Conservation (phyloP, 2,329 filamentous ascomycete species). For the Coniochaeta ligniaria region DNA sequence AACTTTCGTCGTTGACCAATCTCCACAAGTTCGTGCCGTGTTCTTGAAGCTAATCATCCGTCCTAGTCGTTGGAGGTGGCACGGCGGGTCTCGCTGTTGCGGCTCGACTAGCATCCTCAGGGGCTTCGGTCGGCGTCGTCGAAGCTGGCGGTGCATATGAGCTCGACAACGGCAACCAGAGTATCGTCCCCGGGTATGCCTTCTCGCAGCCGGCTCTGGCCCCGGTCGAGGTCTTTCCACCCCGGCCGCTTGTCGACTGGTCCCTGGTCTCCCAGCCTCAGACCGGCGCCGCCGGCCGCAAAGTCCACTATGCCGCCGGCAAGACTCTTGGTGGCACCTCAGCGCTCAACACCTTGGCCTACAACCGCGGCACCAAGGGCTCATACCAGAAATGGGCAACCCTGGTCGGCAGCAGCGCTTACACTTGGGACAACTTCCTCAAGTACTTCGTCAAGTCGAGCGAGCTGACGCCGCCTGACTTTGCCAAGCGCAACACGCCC, state of each 20-base stretch:
- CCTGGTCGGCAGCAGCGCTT: constrained; percentile 19
- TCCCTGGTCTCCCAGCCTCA: constrained; percentile 17
- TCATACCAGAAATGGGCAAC: constrained; percentile 22
- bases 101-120: constrained; percentile 9
- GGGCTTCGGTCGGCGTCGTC: constrained; percentile 26
- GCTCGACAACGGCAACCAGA: constrained; percentile 9
- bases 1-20: background rate
- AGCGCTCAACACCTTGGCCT: constrained; percentile 20
- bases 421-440: constrained; percentile 16
- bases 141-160: constrained; percentile 30
- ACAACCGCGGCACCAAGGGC: constrained; percentile 17
- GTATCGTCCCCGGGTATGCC: constrained; percentile 2
- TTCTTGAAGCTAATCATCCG: background rate
- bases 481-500: constrained; percentile 5
- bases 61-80: constrained; percentile 26
- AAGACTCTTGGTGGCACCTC: constrained; percentile 25
- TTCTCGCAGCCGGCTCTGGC: constrained; percentile 8
- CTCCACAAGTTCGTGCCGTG: too few relatives aligned
- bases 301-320: constrained; percentile 27
- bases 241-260: constrained; percentile 19
- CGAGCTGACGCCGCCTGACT: constrained; percentile 21
- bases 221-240: constrained; percentile 3
- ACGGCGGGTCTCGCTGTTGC: constrained; percentile 28
- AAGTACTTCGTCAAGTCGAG: constrained; percentile 21
- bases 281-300: constrained; percentile 14